Evolutionary conservation across 129 eudicot species (phyloP), one percentile per base, ranked within the genome.

Genomic region (Heracleum sosnowskyi): DNA sequence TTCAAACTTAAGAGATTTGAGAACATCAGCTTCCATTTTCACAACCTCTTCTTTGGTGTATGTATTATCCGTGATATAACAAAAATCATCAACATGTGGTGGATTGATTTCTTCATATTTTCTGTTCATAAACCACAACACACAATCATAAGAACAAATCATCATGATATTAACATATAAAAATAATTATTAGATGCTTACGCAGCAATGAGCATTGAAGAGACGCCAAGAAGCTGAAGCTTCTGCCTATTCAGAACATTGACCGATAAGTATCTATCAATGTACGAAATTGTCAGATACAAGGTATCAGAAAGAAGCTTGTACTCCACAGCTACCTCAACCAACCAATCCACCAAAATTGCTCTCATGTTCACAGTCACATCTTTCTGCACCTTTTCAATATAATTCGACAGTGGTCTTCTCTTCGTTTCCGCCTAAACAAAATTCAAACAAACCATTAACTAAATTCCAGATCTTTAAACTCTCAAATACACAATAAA

Each of bases 31-130:
- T 78, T 94, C 97, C 98, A 91, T 94, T 64, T 90, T 87, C 62
- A 94, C 96, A 33, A 94, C 87, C 76, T 91, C 96, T 76, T 90
- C 80, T 76, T 87, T 91, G 2, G 72, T 66, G 39, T 1, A 87
- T 76, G 96, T 94, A 69, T 91, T 84, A 72, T 91, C 98, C 7
- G 97, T 93, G 35, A 90, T 86, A 60, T 87, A 82, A 55, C 89
- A 82, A 71, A 93, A 93, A 29, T 87, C 90, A 18, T 86, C 90
- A 34, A 89, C 86, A 24, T 85, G 79, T 57, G 91, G 96, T 46
- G 98, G 98, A 76, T 76, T 92, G 82, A 95, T 95, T 84, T 95
- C 98, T 85, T 95, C 98, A 55, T 95, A 91, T 77, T 95, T 95
- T 81, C 97, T 95, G 66, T 8, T 76, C 2, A 72, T 15, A 35